Evolutionary conservation across 768 basidiomycete genomes (phyloP).

Genomic region (Rossbeevera mucosa): DNA sequence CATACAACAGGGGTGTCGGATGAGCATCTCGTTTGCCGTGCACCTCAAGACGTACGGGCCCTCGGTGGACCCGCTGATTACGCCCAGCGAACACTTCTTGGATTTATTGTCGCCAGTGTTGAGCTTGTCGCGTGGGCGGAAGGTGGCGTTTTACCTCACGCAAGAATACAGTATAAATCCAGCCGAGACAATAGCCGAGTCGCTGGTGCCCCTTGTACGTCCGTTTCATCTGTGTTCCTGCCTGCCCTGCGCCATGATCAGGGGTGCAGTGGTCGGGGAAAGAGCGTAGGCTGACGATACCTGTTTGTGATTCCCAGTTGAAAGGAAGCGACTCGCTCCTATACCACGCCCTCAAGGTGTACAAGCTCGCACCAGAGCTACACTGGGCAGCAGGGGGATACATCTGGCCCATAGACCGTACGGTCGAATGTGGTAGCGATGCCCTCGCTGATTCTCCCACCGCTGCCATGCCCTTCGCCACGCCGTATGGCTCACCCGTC

Average conservation of each 20-base stretch:
- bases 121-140: slow-evolving; percentile 66
- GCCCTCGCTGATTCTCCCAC: slow-evolving; percentile 27
- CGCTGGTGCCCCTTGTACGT: slow-evolving; percentile 65
- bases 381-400: slow-evolving; percentile 83
- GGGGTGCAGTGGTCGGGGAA: slow-evolving; percentile 10
- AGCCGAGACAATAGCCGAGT: slow-evolving; percentile 62
- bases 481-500: slow-evolving; percentile 20
- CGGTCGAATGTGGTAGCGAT: slow-evolving; percentile 58
- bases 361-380: slow-evolving; percentile 68
- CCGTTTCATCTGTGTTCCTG: slow-evolving; percentile 4
- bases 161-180: slow-evolving; percentile 70
- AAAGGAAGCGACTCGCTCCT: slow-evolving; percentile 74
- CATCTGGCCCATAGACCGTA: slow-evolving; percentile 71
- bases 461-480: slow-evolving; percentile 17
- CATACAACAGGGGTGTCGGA: slow-evolving; percentile 64
- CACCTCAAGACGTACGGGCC: slow-evolving; percentile 66
- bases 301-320: slow-evolving; percentile 40
- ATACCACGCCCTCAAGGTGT: slow-evolving; percentile 72
- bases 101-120: slow-evolving; percentile 68
- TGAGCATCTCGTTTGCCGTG: slow-evolving; percentile 68
- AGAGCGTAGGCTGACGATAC: slow-evolving; percentile 11
- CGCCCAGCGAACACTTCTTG: slow-evolving; percentile 69
- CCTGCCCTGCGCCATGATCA: slow-evolving; percentile 7
- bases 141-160: slow-evolving; percentile 66
- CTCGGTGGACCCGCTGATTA: slow-evolving; percentile 59